Base-by-base conservation (phyloP, 192 early-diverging fungal genomes). In the Entophlyctis luteolus region DNA sequence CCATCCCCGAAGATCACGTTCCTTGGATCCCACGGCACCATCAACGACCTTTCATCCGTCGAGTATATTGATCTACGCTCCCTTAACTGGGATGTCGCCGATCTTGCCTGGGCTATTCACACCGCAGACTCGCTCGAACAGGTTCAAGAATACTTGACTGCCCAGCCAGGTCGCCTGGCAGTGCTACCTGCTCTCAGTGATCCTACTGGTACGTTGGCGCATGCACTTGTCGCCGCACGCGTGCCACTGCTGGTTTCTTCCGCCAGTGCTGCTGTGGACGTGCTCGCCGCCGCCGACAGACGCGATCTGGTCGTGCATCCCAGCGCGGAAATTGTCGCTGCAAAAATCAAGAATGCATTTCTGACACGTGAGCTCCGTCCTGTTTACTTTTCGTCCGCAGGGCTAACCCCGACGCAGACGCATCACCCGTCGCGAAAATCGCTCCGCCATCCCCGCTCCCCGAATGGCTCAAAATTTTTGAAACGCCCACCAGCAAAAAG, bases 11-110 rank as follows among this genome's bases (percentile, higher is more conserved):
- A 38, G 35, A 48, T 77, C 32, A 77, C 74, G 8, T 77, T 77
- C 50, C 18, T 77, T 2, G 76, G 72, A 12, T 16, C 56, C 12
- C 10, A 36, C 4, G 48, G 54, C 5, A 48, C 10, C 16, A 62
- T 76, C 34, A 56, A 62, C 49, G 76, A 78, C 37, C 57, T 77
- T 57, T 59, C 67, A 31, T 55, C 59, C 0, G 65, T 72, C 10
- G 75, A 77, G 34, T 77, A 78, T 50, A 55, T 77, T 47, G 70
- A 77, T 33, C 53, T 72, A 0, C 71, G 75, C 1, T 35, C 65
- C 6, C 45, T 48, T 12, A 59, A 72, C 20, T 77, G 76, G 76
- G 74, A 77, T 28, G 42, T 52, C 12, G 48, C 23, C 34, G 76
- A 74, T 16, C 18, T 75, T 31, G 12, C 47, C 4, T 75, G 74